Base-by-base conservation (phyloP, 768 basidiomycete genomes). In the Lactarius sanguifluus region DNA sequence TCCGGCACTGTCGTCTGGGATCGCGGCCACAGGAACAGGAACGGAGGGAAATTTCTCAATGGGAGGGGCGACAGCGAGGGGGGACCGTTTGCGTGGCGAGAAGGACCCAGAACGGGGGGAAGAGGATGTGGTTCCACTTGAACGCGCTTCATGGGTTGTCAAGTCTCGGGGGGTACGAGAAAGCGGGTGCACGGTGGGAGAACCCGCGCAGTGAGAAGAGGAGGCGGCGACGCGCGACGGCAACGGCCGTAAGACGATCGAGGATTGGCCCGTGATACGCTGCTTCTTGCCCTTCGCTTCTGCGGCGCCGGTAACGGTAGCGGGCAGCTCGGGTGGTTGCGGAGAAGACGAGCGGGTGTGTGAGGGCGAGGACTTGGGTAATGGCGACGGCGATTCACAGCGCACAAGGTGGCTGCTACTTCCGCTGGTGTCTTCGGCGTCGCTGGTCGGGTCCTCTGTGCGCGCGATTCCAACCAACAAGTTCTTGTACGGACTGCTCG, bases 401-500 rank as follows among this genome's bases (percentile, higher is more conserved):
- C 50, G 50, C 25, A 25, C 50, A 23, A 6, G 5, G 25, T 0
- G 10, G 23, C 0, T 15, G 50, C 23, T 52, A 25, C n/a, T 47
- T 23, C 10, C 45, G 20, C 9, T 9, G n/a, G 47, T n/a, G 25
- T 10, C 32, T 20, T 36, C 56, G 3, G 56, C 16, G 9, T 30
- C 56, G 56, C 30, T 30, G 56, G 38, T 30, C n/a, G 20, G 13
- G 20, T n/a, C 57, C 36, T 40, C 30, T 3, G 55, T 58, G 36
- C 57, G 57, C 23, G 57, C 57, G 1, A 36, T 36, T 2, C 23
- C 36, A 1, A 12, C 18, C 1, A 58, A 38, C 23, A 58, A 16
- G 36, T 12, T 34, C 38, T 58, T 58, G 23, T 25, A 40, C 38
- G 57, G 57, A 34, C 57, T 58, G 3, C 57, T 36, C 57, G 55